These are phyloP conservation scores for Sporothrix schenckii DNA, from an alignment of 2,329 filamentous ascomycete genomes.

Conservation along the genomic window DNA sequence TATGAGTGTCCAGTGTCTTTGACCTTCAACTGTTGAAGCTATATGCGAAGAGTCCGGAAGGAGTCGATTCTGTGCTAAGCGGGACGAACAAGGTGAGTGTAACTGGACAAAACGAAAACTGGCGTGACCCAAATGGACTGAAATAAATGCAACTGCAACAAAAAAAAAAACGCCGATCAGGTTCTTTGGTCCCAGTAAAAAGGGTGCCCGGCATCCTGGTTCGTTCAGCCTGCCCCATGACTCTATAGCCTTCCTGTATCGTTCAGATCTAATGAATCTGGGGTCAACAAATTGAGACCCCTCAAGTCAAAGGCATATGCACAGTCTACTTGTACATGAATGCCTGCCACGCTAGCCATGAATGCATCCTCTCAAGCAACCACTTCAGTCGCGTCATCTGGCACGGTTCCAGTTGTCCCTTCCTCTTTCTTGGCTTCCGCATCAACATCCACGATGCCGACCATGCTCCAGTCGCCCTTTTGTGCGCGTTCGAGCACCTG, in stretches of 20 bases:
- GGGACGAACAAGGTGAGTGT: neutral
- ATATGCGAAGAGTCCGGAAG: neutral
- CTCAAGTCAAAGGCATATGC: conserved; percentile 1
- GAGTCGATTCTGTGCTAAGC: neutral
- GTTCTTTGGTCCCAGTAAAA: neutral
- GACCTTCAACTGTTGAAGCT: neutral
- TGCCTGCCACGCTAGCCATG: conserved; percentile 7
- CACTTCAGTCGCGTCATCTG: conserved; percentile 1
- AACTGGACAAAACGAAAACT: neutral
- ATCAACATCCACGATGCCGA: conserved; percentile 38
- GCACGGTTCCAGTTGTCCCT: neutral
- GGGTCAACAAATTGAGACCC: neutral
- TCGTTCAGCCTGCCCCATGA: neutral
- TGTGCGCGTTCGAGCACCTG: conserved; percentile 57
- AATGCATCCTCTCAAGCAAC: conserved; percentile 12
- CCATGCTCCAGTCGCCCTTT: conserved; percentile 53
- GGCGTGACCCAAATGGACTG: neutral
- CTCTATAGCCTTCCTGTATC: conserved; percentile 29
- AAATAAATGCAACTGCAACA: neutral
- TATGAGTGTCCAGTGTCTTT: neutral
- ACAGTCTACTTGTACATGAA: conserved; percentile 4
- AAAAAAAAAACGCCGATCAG: conserved; percentile 21
- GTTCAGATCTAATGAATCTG: conserved; percentile 26
- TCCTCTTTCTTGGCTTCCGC: neutral
- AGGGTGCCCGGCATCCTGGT: conserved; percentile 5